Conservation (phyloP, 352 stramenopile species). For the Globisporangium barbulae region DNA sequence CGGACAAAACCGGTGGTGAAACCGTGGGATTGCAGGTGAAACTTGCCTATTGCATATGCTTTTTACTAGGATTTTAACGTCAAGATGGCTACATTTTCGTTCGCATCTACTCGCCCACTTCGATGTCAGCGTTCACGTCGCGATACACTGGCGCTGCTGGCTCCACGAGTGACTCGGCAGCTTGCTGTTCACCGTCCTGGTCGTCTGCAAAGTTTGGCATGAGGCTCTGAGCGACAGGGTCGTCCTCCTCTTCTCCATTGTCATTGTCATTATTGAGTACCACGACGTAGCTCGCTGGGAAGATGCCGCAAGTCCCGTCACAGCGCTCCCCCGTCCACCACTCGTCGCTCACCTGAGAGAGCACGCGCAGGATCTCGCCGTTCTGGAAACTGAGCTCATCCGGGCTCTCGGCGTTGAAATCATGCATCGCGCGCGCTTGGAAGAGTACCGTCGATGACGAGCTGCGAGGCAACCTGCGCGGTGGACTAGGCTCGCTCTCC, state of each 20-base stretch:
- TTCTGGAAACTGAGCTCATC: constrained; percentile 51
- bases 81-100: neutral
- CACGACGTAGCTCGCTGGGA: constrained; percentile 49
- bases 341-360: constrained; percentile 42
- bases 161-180: neutral
- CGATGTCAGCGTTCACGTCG: constrained; percentile 13
- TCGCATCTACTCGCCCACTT: neutral
- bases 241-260: neutral
- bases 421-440: constrained; percentile 31
- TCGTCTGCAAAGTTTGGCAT: neutral
- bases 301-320: constrained; percentile 56
- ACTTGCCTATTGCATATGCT: neutral
- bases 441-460: constrained; percentile 3
- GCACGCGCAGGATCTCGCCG: constrained; percentile 53
- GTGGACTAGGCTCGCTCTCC: neutral
- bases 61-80: neutral
- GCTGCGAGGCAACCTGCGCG: neutral
- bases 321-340: constrained; percentile 68
- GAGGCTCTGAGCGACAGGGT: neutral
- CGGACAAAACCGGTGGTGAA: constrained; percentile 3
- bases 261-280: neutral
- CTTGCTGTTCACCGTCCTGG: neutral
- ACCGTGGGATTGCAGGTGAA: neutral
- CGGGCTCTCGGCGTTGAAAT: constrained; percentile 36
- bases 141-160: constrained; percentile 3